Evolutionary conservation across 2,329 filamentous ascomycete genomes (phyloP), one percentile per base, ranked within the genome.

Genomic region (Diaporthe sp.): DNA sequence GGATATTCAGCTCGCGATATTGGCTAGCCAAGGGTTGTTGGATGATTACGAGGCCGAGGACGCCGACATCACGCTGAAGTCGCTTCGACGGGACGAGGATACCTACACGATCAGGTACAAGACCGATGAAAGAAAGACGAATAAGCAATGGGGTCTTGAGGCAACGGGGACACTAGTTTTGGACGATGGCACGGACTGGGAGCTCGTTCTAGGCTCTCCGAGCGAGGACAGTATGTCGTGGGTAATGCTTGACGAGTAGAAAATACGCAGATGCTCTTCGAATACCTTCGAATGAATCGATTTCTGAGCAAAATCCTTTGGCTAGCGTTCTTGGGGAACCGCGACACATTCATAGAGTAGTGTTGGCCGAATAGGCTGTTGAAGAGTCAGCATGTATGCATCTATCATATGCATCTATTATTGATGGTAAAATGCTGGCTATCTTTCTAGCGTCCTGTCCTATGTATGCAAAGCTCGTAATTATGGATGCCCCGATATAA

Each of bases 1-100:
- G 47, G 47, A 68, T 9, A 15, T 28, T 22, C 64, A 68, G 33
- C 64, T 68, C 5, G 64, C 64, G 15, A 28, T 54, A 1, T 25
- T 68, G 64, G 64, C 47, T 28, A 68, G 64, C 22, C 22, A 13
- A n/a, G 47, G 64, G 6, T 15, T 68, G 33, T 22, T 68, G 64
- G 64, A 68, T 22, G 64, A 68, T 15, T 68, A 68, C 10, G 64
- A 68, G 47, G 64, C 64, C 1, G 64, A 54, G 33, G 64, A 40
- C 8, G 47, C 64, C 7, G 64, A 68, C 15, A 40, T 68, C 47
- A 54, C 64, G 1, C 5, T 68, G 33, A 28, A 54, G 10, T 68
- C 64, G 9, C 64, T 68, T 8, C 45, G 33, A 28, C 33, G 64
- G n/a, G 50, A 54, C 4, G 64, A 67, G 0, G 64, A 40, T 5